Percentiles rank a stretch among this genome's conserved stretches.
Conservation (phyloP, 2,329 filamentous ascomycete species). For the Diplodia mutila region DNA sequence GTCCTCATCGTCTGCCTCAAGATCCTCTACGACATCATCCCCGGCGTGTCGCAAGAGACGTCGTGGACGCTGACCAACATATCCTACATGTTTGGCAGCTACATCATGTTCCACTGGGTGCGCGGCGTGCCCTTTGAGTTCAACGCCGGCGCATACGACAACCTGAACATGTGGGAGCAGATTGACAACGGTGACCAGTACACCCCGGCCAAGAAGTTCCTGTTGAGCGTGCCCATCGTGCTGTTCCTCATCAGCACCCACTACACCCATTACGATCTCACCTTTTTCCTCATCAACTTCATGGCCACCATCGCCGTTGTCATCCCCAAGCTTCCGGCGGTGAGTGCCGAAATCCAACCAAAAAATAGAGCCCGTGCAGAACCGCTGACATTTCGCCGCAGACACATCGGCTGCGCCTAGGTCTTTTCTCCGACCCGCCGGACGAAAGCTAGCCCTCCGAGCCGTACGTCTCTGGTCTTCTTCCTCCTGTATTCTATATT, state of each 20-base stretch:
- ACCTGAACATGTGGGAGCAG: slow-evolving; percentile 99
- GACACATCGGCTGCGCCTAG: slow-evolving; percentile 46
- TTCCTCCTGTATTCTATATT: slow-evolving; percentile 26
- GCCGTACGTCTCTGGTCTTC: slow-evolving; percentile 21
- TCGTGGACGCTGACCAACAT: slow-evolving; percentile 99
- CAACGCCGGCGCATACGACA: slow-evolving; percentile 97
- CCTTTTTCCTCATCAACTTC: slow-evolving; percentile 97
- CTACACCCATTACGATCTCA: slow-evolving; percentile 97
- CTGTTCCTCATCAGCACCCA: slow-evolving; percentile 97
- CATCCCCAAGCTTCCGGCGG: slow-evolving; percentile 93
- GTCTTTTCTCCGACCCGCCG: slow-evolving; percentile 44
- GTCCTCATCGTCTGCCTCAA: slow-evolving; percentile 90
- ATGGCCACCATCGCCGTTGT: slow-evolving; percentile 89
- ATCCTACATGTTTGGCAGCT: slow-evolving; percentile 98
- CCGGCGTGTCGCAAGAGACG: slow-evolving; percentile 94
- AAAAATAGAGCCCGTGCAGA: too few relatives aligned
- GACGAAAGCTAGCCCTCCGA: slow-evolving; percentile 33
- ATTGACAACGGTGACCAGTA: slow-evolving; percentile 99
- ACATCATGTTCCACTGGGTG: slow-evolving; percentile 99
- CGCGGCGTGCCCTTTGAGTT: slow-evolving; percentile 98
- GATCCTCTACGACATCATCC: slow-evolving; percentile 95
- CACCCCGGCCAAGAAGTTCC: slow-evolving; percentile 97
- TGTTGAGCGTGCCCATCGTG: slow-evolving; percentile 90
- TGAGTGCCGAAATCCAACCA: slow-evolving; percentile 60
- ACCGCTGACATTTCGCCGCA: slow-evolving; percentile 27